Evolutionary conservation across 116 monocot species (phyloP).

Genomic region (Iris pallida): DNA sequence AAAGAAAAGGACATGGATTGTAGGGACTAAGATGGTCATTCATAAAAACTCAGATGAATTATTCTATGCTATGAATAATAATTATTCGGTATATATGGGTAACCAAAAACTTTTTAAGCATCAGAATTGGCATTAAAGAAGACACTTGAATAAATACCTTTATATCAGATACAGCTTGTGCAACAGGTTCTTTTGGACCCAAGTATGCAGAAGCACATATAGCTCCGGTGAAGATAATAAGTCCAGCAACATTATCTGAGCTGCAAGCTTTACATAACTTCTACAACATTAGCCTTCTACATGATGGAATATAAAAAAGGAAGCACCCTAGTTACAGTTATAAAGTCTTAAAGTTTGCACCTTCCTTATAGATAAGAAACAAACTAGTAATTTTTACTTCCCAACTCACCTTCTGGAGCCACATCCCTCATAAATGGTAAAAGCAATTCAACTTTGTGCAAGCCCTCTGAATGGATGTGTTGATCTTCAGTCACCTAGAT

Average conservation of each 20-base stretch:
- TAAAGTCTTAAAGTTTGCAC: neutral
- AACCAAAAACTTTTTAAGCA: neutral
- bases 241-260: conserved; percentile 54
- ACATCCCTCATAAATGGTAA: conserved; percentile 60
- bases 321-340: neutral
- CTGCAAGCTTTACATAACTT: conserved; percentile 51
- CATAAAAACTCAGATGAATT: too few relatives aligned
- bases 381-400: too few relatives aligned
- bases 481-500: conserved; percentile 50
- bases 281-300: conserved; percentile 21
- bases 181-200: conserved; percentile 61
- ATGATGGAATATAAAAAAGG: neutral
- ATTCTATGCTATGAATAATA: too few relatives aligned
- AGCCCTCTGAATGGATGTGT: conserved; percentile 23
- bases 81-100: too few relatives aligned
- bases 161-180: conserved; percentile 77
- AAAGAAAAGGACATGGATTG: too few relatives aligned
- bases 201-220: conserved; percentile 59
- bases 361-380: neutral
- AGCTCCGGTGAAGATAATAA: conserved; percentile 59
- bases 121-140: neutral
- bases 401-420: conserved; percentile 43
- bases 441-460: conserved; percentile 74
- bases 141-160: conserved; percentile 45
- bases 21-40: too few relatives aligned